phyloP scores from a whole-genome alignment of 768 basidiomycete species.

The Boletus sensibilis region DNA sequence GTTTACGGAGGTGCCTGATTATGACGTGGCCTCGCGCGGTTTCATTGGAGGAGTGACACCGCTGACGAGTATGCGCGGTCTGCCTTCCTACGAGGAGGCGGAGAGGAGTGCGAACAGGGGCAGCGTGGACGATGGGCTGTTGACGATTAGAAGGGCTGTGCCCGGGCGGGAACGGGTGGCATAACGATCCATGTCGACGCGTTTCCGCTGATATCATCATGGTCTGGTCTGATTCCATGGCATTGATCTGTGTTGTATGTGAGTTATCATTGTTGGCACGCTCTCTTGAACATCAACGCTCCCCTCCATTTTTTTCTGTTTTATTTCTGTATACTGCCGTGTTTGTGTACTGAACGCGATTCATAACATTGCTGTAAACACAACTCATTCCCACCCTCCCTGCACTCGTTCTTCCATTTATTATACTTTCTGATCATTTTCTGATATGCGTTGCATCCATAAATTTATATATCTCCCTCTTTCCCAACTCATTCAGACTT shows the following conservation, averaged over 20 bases:
- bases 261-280: not conserved
- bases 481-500: no score
- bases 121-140: not conserved
- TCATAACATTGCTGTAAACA: not conserved
- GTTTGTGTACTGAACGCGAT: not conserved
- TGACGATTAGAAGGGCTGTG: conserved; percentile 10
- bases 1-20: conserved; percentile 82
- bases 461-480: not conserved
- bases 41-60: conserved; percentile 93
- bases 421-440: no score
- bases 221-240: not conserved
- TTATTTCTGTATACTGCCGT: not conserved
- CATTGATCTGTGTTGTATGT: not conserved
- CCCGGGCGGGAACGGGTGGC: not conserved
- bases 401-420: no score
- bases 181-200: not conserved
- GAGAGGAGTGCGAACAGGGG: conserved; percentile 11
- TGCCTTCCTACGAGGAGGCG: conserved; percentile 88
- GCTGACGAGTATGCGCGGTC: conserved; percentile 65
- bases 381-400: not conserved
- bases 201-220: no score
- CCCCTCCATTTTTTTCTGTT: not conserved
- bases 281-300: no score
- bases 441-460: not conserved
- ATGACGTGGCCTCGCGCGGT: conserved; percentile 78